Evolutionary conservation across 208 protist species (phyloP).

Genomic region (Blechomonas ayalai): DNA sequence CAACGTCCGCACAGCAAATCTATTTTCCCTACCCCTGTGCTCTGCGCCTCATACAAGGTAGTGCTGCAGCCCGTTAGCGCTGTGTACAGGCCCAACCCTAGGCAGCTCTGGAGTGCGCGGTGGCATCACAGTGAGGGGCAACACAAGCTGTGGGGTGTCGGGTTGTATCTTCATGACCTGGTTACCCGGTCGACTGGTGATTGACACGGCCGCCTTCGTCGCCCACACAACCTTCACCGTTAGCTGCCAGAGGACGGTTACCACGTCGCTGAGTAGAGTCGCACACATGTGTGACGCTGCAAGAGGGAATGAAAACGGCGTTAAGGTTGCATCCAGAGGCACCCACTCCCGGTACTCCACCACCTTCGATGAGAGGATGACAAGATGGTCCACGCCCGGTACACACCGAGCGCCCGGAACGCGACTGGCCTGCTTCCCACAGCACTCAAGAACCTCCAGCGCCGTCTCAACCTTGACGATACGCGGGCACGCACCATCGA

Average conservation of each 20-base stretch:
- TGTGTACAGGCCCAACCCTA: not conserved
- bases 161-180: conserved; percentile 5
- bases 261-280: conserved; percentile 27
- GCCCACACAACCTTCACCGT: conserved; percentile 13
- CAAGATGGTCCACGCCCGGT: conserved; percentile 7
- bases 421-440: conserved; percentile 2
- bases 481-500: not conserved
- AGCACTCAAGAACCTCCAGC: conserved; percentile 28
- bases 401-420: conserved; percentile 5
- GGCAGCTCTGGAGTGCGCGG: conserved; percentile 7
- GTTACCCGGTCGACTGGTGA: conserved; percentile 1
- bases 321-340: conserved; percentile 10
- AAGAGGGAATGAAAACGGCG: conserved; percentile 16
- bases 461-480: conserved; percentile 12
- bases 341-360: conserved; percentile 12
- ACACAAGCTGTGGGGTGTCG: conserved; percentile 19
- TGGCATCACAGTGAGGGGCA: conserved; percentile 29
- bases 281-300: conserved; percentile 7
- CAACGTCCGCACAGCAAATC: too few species aligned
- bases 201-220: not conserved
- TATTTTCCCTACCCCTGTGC: too few species aligned
- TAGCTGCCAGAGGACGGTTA: conserved; percentile 23
- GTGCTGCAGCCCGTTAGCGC: too few species aligned
- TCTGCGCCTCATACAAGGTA: too few species aligned
- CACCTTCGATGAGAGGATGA: conserved; percentile 11